Evolutionary conservation across 768 basidiomycete genomes (phyloP).

Genomic region (Heimioporus sp.): DNA sequence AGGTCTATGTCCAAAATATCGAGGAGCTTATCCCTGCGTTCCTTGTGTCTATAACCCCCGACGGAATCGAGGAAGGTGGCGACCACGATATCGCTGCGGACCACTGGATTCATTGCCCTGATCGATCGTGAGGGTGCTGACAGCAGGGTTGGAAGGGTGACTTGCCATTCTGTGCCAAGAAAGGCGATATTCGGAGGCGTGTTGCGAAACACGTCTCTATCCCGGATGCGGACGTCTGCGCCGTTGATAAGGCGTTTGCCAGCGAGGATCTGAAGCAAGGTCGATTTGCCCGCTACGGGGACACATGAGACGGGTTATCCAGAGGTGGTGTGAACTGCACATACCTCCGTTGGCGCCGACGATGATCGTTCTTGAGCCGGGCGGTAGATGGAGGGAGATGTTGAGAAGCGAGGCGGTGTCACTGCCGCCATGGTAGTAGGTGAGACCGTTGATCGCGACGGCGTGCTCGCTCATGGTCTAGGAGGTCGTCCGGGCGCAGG

Average conservation of each 20-base stretch:
- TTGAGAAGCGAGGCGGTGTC: slow-evolving; percentile 55
- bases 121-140: background rate
- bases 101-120: slow-evolving; percentile 98
- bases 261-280: slow-evolving; percentile 88
- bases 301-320: background rate
- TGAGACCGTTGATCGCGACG: slow-evolving; percentile 47
- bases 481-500: too few relatives aligned
- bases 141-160: slow-evolving; percentile 6
- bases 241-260: slow-evolving; percentile 79
- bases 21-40: slow-evolving; percentile 78
- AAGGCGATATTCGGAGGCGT: slow-evolving; percentile 81
- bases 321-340: slow-evolving; percentile 19
- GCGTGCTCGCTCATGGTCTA: background rate
- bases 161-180: slow-evolving; percentile 92
- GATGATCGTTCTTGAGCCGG: slow-evolving; percentile 80
- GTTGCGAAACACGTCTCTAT: slow-evolving; percentile 85
- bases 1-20: slow-evolving; percentile 94
- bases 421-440: slow-evolving; percentile 52
- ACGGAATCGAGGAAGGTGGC: slow-evolving; percentile 96
- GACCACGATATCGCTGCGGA: slow-evolving; percentile 88
- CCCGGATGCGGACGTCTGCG: slow-evolving; percentile 69
- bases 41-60: slow-evolving; percentile 93
- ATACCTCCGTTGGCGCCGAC: slow-evolving; percentile 93
- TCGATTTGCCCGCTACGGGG: slow-evolving; percentile 85
- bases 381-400: slow-evolving; percentile 63